Evolutionary conservation across 495 filamentous ascomycete species (phyloP).

Genomic region (Penicilliopsis zonata): DNA sequence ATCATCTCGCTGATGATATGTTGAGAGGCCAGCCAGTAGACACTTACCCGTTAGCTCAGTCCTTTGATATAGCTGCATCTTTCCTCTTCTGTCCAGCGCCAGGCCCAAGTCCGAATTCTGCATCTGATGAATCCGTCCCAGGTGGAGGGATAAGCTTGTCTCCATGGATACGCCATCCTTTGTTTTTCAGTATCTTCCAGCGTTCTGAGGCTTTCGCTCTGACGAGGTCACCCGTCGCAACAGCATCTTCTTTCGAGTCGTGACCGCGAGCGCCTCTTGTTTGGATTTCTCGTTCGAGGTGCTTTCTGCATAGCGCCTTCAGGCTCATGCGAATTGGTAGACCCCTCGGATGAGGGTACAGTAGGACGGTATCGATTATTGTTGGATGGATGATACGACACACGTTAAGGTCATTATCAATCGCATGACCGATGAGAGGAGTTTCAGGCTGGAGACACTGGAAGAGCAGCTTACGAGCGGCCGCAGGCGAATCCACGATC

Average conservation of each 20-base stretch:
- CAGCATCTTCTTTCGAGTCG: conserved; percentile 80
- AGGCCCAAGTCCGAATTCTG: conserved; percentile 6
- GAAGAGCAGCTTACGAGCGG: conserved; percentile 64
- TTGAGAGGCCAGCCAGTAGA: no score
- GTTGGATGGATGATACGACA: conserved; percentile 71
- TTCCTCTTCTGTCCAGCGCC: conserved; percentile 16
- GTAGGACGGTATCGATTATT: conserved; percentile 74
- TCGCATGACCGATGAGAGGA: conserved; percentile 80
- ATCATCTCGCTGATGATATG: no score
- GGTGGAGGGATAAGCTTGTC: conserved; percentile 38
- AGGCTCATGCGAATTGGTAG: conserved; percentile 68
- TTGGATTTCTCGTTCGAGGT: conserved; percentile 69
- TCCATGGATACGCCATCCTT: conserved; percentile 53
- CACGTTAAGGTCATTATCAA: conserved; percentile 89
- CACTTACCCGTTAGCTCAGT: no score
- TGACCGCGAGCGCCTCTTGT: conserved; percentile 59
- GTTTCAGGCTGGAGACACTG: conserved; percentile 57
- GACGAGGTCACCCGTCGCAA: conserved; percentile 78
- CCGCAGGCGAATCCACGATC: conserved; percentile 57
- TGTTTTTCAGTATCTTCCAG: conserved; percentile 48
- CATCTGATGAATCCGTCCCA: conserved; percentile 3
- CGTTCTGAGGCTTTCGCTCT: conserved; percentile 48
- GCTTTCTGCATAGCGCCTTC: conserved; percentile 48
- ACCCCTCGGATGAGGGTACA: conserved; percentile 66
- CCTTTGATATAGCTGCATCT: no score